Base-by-base conservation (phyloP, 495 filamentous ascomycete species). In the Lepidopterella palustris region DNA sequence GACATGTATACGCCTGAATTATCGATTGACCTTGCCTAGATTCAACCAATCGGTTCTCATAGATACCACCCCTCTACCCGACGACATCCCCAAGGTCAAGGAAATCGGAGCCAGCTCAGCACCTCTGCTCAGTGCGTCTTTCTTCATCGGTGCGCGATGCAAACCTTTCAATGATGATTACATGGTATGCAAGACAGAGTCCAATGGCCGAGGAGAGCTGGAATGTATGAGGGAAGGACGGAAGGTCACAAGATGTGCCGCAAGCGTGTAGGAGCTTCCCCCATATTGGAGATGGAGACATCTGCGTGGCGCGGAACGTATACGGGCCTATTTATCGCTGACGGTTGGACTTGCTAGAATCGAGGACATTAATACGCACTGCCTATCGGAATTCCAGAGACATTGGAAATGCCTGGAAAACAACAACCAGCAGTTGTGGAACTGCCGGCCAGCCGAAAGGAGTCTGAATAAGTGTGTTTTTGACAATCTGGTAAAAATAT, bases 141-240 rank as follows among this genome's bases (percentile, higher is more conserved):
- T 85, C 81, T 97, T 97, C 71, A 99, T 99, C 72, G 93, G 93
- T 49, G 91, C 90, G 60, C 84, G 92, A 67, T 99, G 93, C 84
- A 85, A 82, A 69, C 79, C 87, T 49, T 99, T 90, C 79, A 98
- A 97, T 76, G 93, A 99, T 78, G 93, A 99, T 76, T 99, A 84
- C 76, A 97, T 99, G 91, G 84, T 93, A 76, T 99, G 93, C 84
- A 99, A 97, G 85, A 87, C 82, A 52, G 89, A 95, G 78, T 81
- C 88, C 48, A 81, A 84, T 53, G 95, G 93, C 55, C 82, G 78
- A 74, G 95, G 92, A 61, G 95, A 97, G 78, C 73, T 95, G 50
- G 90, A 96, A 56, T 99, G 93, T 74, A 74, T 99, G 80, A 89
- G 87, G 81, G 93, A 99, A 76, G 93, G 93, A 40, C 80, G 93